These are phyloP conservation scores for Hordeum pubiflorum DNA, from an alignment of 202 grass and related monocot species.

Conservation along the genomic window DNA sequence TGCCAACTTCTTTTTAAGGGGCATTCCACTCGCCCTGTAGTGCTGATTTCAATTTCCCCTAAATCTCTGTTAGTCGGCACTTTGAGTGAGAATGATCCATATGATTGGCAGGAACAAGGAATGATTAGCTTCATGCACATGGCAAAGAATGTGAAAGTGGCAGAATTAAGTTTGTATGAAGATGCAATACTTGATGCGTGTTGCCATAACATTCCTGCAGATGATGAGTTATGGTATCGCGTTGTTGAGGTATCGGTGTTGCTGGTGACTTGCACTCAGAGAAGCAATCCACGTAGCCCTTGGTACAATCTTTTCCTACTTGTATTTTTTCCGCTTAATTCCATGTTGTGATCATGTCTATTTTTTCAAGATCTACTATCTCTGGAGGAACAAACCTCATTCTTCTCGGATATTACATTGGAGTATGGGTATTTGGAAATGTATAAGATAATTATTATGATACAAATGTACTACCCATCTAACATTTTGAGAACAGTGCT, in stretches of 20 bases:
- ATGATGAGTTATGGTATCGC: conserved; percentile 68
- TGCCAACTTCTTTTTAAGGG: neutral
- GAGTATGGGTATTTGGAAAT: neutral
- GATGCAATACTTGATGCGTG: conserved; percentile 85
- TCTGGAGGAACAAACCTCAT: neutral
- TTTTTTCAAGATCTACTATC: neutral
- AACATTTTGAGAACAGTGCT: neutral
- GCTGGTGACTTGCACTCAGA: conserved; percentile 58
- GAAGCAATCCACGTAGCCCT: conserved; percentile 63
- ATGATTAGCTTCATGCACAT: conserved; percentile 69
- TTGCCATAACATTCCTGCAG: conserved; percentile 63
- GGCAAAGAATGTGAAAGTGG: conserved; percentile 58
- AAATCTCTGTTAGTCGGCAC: neutral
- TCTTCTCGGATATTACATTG: neutral
- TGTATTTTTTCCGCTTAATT: neutral
- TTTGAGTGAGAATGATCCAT: conserved; percentile 8
- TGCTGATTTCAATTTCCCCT: neutral
- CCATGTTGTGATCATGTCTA: neutral
- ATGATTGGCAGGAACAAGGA: conserved; percentile 64
- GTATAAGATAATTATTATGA: neutral
- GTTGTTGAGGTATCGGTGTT: conserved; percentile 69
- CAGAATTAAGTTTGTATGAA: conserved; percentile 80
- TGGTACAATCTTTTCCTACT: conserved; percentile 47
- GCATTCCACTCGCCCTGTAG: neutral
- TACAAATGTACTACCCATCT: neutral